These are phyloP conservation scores for Eurotiales sp. DNA, from an alignment of 2,329 filamentous ascomycete species.

Conservation along the genomic window DNA sequence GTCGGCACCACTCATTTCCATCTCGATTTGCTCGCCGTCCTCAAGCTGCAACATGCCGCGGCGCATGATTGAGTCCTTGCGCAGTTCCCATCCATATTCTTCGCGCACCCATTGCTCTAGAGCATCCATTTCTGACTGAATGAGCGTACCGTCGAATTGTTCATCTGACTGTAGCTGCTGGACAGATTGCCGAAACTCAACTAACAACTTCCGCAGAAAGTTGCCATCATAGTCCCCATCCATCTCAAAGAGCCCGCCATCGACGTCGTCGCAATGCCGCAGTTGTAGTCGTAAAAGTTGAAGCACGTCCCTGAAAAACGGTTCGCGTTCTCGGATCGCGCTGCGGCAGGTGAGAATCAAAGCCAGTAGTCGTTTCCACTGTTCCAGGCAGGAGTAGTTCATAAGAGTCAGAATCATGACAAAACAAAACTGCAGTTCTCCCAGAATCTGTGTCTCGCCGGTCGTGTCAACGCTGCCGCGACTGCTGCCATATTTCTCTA, in stretches of 20 bases:
- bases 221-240: constrained; percentile 48
- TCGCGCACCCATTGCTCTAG: constrained; percentile 53
- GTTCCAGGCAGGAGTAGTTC: constrained; percentile 63
- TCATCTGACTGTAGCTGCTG: constrained; percentile 27
- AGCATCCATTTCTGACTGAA: constrained; percentile 46
- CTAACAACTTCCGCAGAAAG: constrained; percentile 52
- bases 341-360: constrained; percentile 55
- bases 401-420: constrained; percentile 61
- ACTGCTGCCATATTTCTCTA: constrained; percentile 31
- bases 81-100: constrained; percentile 58
- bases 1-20: constrained; percentile 53
- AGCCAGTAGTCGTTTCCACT: constrained; percentile 59
- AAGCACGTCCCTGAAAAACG: constrained; percentile 52
- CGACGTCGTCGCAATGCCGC: constrained; percentile 54
- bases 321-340: constrained; percentile 47
- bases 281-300: constrained; percentile 51
- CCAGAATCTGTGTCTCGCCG: constrained; percentile 44
- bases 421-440: constrained; percentile 61
- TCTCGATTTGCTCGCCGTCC: constrained; percentile 60
- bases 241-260: constrained; percentile 60
- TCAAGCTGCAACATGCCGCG: constrained; percentile 59
- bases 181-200: constrained; percentile 50
- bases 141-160: neutral
- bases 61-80: constrained; percentile 49
- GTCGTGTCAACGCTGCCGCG: constrained; percentile 27